Evolutionary conservation across 1,284 basidiomycete species (phyloP), one percentile per base, ranked within the genome.

Genomic region (Ganoderma meredithae): DNA sequence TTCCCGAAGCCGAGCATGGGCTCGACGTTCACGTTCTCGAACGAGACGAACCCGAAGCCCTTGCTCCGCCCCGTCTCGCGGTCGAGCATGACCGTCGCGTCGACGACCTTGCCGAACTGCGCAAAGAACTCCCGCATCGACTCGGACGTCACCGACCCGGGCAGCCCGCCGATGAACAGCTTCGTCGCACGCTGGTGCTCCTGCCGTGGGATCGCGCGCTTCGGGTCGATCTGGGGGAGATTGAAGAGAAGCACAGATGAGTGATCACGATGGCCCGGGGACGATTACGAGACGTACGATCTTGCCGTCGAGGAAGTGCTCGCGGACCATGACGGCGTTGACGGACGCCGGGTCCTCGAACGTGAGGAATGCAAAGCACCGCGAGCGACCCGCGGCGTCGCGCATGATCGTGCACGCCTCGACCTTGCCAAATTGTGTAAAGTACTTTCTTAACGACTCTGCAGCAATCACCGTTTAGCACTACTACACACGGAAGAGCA

Each of bases 11-110:
- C 91, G 72, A 97, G 89, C 78, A 95, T 91, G 39, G 90, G 90
- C 69, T 95, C 91, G 52, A 97, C 95, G 71, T 93, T 90, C 10
- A 91, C 90, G 72, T 97, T 94, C 76, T 96, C 94, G 75, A 98
- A 98, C 0, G 96, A 98, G 25, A 99, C 92, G 77, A 99, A 99
- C 0, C 98, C 98, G 75, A 99, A 99, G 6, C 98, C 98, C 79
- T 99, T 97, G 81, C 95, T 96, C 60, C 97, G 84, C 41, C 95
- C 94, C 19, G 96, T 98, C 79, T 99, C 96, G 63, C 96, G 93
- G 81, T 99, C 98, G 76, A 98, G 88, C 98, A 99, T 99, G 76
- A 99, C 95, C 0, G 96, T 99, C 62, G 97, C 96, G 79, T 99
- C 97, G 76, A 97, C 92, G 70, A 99, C 95, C 74, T 91, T 92